A percentile compares a stretch with the other conserved stretches of the same genome.
Conservation (phyloP, 1,284 basidiomycete genomes). For the Pseudozyma thailandica region DNA sequence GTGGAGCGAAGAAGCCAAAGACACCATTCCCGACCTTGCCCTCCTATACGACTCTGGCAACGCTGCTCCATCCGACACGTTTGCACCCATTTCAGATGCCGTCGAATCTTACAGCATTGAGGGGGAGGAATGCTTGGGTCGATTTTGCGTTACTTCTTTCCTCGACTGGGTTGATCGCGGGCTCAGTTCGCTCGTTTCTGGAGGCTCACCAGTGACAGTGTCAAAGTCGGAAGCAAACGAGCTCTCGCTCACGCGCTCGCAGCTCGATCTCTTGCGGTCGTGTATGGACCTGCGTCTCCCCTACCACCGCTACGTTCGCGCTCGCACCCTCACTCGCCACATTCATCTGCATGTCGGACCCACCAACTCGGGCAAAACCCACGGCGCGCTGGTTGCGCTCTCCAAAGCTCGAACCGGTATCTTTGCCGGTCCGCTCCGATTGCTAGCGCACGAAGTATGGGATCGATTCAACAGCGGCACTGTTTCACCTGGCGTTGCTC, state of each 20-base stretch:
- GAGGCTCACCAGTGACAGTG: background rate
- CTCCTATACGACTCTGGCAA: conserved; percentile 14
- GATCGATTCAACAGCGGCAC: conserved; percentile 88
- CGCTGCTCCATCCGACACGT: background rate
- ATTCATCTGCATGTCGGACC: conserved; percentile 96
- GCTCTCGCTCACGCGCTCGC: conserved; percentile 30
- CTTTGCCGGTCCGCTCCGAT: conserved; percentile 89
- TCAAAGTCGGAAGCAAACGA: conserved; percentile 5
- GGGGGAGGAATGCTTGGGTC: conserved; percentile 32
- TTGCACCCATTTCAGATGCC: conserved; percentile 21
- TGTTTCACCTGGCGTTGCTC: conserved; percentile 71
- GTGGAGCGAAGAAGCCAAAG: conserved; percentile 24
- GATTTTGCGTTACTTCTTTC: conserved; percentile 33
- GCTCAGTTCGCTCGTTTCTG: background rate
- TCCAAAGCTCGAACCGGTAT: conserved; percentile 79
- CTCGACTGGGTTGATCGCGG: conserved; percentile 43
- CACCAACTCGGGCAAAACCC: conserved; percentile 96
- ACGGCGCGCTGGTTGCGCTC: conserved; percentile 88
- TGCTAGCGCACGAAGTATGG: conserved; percentile 96
- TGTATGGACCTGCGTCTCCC: conserved; percentile 60
- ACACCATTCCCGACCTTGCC: conserved; percentile 12
- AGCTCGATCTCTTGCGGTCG: conserved; percentile 37
- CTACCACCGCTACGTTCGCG: conserved; percentile 66
- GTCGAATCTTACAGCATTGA: conserved; percentile 24
- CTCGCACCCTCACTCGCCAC: conserved; percentile 75